Evolutionary conservation across 1,284 basidiomycete species (phyloP), one percentile per base, ranked within the genome.

Genomic region (Moesziomyces globuligerus): DNA sequence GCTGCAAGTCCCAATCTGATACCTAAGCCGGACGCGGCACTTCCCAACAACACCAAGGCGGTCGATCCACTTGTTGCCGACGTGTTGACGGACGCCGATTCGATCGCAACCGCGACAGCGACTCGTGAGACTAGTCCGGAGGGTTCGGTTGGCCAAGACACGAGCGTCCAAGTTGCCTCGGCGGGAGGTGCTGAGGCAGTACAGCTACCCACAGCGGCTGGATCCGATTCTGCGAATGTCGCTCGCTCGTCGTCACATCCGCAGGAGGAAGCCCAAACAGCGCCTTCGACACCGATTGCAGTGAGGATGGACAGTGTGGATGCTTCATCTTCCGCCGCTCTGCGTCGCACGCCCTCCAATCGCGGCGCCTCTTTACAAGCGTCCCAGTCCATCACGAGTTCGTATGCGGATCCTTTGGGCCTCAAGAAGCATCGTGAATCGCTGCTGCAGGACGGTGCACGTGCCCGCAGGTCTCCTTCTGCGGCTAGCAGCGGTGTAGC

Each of bases 341-440:
- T 55, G 26, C 65, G 65, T 41, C 59, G 66, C 32, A 56, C 45
- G 18, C 66, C 66, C 9, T 66, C 57, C 20, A 52, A 49, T 25
- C 29, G 68, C 32, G 57, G 61, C 17, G 68, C 68, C 10, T 71
- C 68, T 2, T 17, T 66, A 43, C 62, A 53, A 47, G 68, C 68
- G 23, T 52, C 68, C 18, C 57, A 66, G 34, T 71, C 68, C 25
- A 71, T 71, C 51, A 55, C 61, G 1, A 65, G 46, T 21, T 54
- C 57, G 1, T 71, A 66, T 21, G 49, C 53, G n/a, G 54, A 60
- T 40, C 57, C 67, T 2, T 13, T 58, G 47, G 67, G 61, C 37
- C 52, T 66, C 13, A 71, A 66, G 26, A 71, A 66, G 58, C 54
- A 60, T 17, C 56, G 57, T 21, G 60, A 56, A 26, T 29, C 34